Conservation (phyloP, 2,329 filamentous ascomycete species). For the Ophiostoma sp. region DNA sequence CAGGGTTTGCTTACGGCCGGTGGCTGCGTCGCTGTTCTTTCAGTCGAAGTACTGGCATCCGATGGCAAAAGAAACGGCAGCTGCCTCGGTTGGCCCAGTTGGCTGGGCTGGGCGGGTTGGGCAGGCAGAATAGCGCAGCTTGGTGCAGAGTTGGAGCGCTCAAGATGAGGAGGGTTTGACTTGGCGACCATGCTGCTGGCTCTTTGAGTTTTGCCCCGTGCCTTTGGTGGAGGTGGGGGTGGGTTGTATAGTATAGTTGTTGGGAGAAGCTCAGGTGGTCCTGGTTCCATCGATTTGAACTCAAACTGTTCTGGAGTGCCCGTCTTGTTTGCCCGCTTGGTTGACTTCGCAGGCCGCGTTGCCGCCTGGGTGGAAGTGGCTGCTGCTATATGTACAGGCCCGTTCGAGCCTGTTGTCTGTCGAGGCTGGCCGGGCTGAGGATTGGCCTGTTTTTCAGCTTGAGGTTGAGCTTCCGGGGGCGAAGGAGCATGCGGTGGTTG, state of each 20-base stretch:
- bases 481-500: not conserved
- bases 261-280: conserved; percentile 41
- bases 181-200: conserved; percentile 13
- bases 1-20: not conserved
- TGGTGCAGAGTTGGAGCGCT: conserved; percentile 26
- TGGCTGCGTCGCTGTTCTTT: not conserved
- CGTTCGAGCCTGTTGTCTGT: not conserved
- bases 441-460: not conserved
- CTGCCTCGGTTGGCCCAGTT: not conserved
- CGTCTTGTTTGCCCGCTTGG: conserved; percentile 19
- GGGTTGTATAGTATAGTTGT: conserved; percentile 41
- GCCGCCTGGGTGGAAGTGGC: not conserved
- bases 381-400: not conserved
- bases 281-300: conserved; percentile 41
- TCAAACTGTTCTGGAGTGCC: conserved; percentile 27
- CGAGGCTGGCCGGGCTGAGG: not conserved
- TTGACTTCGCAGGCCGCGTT: conserved; percentile 30
- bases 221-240: conserved; percentile 24
- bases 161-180: conserved; percentile 16
- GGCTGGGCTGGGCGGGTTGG: not conserved
- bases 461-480: not conserved
- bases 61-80: conserved; percentile 11
- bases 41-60: not conserved
- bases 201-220: conserved; percentile 18
- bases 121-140: not conserved